These are phyloP conservation scores for Lagerstroemia speciosa DNA, from an alignment of 345 rosid species.

Conservation along the genomic window DNA sequence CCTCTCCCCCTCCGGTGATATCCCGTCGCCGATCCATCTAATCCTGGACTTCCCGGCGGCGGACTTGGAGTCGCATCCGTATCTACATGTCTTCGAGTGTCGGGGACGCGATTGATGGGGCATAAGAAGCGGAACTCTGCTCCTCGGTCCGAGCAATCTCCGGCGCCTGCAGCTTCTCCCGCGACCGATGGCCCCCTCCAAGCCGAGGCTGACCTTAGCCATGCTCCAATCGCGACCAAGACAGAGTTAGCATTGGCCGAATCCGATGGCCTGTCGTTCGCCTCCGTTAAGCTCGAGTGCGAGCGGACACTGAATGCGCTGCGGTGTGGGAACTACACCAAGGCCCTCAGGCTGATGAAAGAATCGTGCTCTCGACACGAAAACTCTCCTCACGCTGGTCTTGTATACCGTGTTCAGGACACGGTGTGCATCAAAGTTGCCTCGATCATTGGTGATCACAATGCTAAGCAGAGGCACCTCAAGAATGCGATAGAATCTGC, in stretches of 20 bases:
- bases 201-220: slow-evolving; percentile 9
- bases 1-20: background rate
- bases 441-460: slow-evolving; percentile 61
- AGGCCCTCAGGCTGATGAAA: slow-evolving; percentile 80
- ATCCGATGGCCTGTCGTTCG: slow-evolving; percentile 21
- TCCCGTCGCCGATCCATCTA: background rate
- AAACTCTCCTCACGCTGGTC: slow-evolving; percentile 54
- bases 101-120: slow-evolving; percentile 43
- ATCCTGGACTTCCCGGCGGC: background rate
- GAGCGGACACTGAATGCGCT: slow-evolving; percentile 76
- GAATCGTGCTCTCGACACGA: slow-evolving; percentile 54
- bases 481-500: slow-evolving; percentile 71
- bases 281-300: slow-evolving; percentile 59
- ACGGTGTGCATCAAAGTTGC: slow-evolving; percentile 70
- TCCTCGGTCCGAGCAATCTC: slow-evolving; percentile 48
- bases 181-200: slow-evolving; percentile 20
- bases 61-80: background rate
- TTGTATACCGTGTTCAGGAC: slow-evolving; percentile 73
- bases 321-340: slow-evolving; percentile 76
- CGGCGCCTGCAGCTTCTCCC: slow-evolving; percentile 17
- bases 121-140: slow-evolving; percentile 58
- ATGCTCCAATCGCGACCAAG: slow-evolving; percentile 10
- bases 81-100: slow-evolving; percentile 7
- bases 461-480: slow-evolving; percentile 57
- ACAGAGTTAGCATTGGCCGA: background rate